These are phyloP conservation scores for Arthrobotrys entomopaga DNA, from an alignment of 2,329 filamentous ascomycete genomes.

Conservation along the genomic window DNA sequence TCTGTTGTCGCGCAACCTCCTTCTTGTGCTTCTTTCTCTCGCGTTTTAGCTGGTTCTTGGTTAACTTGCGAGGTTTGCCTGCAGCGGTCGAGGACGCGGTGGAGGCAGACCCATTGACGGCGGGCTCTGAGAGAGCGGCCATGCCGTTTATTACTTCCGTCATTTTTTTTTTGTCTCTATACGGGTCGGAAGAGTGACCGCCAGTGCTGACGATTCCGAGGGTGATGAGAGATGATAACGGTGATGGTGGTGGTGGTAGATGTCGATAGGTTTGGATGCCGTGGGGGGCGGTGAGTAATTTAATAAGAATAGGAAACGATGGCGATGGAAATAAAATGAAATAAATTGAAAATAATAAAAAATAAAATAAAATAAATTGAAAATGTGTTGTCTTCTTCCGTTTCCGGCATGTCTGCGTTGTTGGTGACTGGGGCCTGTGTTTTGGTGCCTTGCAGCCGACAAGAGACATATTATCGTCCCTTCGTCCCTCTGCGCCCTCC, in stretches of 20 bases:
- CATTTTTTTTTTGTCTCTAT: constrained; percentile 18
- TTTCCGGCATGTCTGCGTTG: constrained; percentile 3
- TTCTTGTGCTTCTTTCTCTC: constrained; percentile 95
- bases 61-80: constrained; percentile 70
- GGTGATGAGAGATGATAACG: constrained; percentile 7
- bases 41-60: constrained; percentile 92
- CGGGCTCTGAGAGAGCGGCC: constrained; percentile 32
- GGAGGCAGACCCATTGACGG: constrained; percentile 30
- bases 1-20: constrained; percentile 70
- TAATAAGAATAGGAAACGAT: not conserved
- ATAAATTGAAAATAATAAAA: too few relatives aligned
- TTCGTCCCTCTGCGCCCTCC: not conserved
- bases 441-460: constrained; percentile 37
- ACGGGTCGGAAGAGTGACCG: not conserved
- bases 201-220: not conserved
- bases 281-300: too few relatives aligned
- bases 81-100: constrained; percentile 40
- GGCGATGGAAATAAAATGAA: not conserved
- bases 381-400: not conserved
- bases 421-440: too few relatives aligned
- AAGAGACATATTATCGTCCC: not conserved
- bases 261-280: too few relatives aligned
- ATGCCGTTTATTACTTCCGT: constrained; percentile 48
- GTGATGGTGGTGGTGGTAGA: constrained; percentile 9
- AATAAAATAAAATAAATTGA: not conserved